Base-by-base conservation (phyloP, 1,284 basidiomycete genomes). In the Ganoderma meredithae region DNA sequence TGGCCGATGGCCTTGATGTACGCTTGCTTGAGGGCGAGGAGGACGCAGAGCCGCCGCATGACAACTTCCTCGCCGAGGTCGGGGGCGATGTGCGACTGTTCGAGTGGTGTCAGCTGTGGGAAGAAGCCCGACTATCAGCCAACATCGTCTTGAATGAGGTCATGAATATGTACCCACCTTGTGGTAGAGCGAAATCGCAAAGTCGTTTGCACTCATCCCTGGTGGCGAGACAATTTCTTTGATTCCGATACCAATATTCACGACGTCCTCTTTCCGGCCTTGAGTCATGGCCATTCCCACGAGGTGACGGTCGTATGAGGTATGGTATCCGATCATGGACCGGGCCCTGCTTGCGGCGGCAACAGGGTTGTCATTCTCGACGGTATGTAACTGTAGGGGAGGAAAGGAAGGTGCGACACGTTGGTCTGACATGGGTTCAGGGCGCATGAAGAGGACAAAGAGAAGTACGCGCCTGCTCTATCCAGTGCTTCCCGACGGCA, bases 261-360 rank as follows among this genome's bases (percentile, higher is more conserved):
- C 83, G 52, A 94, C 92, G 68, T 91, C 88, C 61, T 87, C 85
- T 69, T 89, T 88, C 8, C 84, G 84, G 6, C 92, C 92, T 73
- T 94, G 92, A 1, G 91, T 91, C 87, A 93, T 94, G 53, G 91
- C 90, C 90, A 94, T 92, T 19, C 90, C 91, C 65, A 91, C 87
- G 13, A 93, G 78, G 13, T 89, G 90, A 69, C 86, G 85, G 69
- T 90, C 86, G 73, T 85, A 89, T 3, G 88, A 83, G 52, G 92
- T 86, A 69, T 92, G 90, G 74, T 93, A 94, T 3, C 92, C 92
- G 67, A 94, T 93, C 86, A 90, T 90, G 1, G 90, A 89, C 43
- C 87, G 85, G 36, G 88, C 81, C 64, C 86, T 88, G 73, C 86
- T 86, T 73, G 89, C 86, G 41, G 88, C 86, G 3, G 88, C 83